Evolutionary conservation across 176 grass and related monocot genomes (phyloP).

Genomic region (Phoenix roebelenii): DNA sequence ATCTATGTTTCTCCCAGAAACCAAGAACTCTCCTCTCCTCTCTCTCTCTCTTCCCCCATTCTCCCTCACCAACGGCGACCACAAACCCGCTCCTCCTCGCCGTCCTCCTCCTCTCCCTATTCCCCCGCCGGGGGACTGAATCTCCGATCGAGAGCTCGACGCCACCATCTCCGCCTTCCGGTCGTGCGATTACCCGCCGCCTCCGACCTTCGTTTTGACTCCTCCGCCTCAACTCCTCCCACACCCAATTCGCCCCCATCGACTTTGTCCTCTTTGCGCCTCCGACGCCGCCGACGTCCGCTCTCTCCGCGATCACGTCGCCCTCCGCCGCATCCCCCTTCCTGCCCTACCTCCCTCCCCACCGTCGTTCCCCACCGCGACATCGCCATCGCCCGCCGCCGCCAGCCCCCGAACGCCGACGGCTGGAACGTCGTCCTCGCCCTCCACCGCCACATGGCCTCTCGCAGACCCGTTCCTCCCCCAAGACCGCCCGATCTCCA

Average conservation of each 20-base stretch:
- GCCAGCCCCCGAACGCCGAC: neutral
- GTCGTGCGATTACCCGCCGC: slow-evolving; percentile 14
- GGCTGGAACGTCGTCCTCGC: slow-evolving; percentile 8
- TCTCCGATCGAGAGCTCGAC: slow-evolving; percentile 11
- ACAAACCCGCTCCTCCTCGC: neutral
- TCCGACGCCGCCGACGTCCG: too few relatives aligned
- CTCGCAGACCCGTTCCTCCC: neutral
- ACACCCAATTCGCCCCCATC: slow-evolving; percentile 20
- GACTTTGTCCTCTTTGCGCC: slow-evolving; percentile 15
- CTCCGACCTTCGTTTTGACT: slow-evolving; percentile 25
- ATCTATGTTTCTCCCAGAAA: too few relatives aligned
- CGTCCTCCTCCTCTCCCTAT: neutral
- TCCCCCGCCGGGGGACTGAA: neutral
- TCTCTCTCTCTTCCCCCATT: too few relatives aligned
- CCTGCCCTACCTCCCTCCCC: slow-evolving; percentile 5
- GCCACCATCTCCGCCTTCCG: slow-evolving; percentile 19
- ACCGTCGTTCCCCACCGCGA: slow-evolving; percentile 9
- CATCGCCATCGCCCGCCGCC: neutral
- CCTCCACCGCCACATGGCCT: neutral
- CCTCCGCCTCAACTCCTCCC: neutral
- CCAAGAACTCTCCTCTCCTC: too few relatives aligned
- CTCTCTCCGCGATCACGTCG: slow-evolving; percentile 1
- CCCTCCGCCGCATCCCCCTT: slow-evolving; percentile 6
- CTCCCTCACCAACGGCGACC: too few relatives aligned
- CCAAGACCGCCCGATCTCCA: neutral